These are phyloP conservation scores for Penicillium sp. DNA, from an alignment of 2,329 filamentous ascomycete species.

Conservation along the genomic window DNA sequence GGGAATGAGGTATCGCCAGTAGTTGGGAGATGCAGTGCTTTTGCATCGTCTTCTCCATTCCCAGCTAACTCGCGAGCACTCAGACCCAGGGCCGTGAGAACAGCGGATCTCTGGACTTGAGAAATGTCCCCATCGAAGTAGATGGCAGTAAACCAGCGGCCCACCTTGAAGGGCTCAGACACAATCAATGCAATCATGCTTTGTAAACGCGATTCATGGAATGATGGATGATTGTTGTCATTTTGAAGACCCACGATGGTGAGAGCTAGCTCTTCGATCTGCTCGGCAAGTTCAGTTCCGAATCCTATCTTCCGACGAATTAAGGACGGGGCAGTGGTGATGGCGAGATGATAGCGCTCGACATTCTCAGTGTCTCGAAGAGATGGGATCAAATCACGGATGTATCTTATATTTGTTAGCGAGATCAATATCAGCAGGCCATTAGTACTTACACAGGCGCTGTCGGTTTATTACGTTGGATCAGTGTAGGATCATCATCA, in stretches of 20 bases:
- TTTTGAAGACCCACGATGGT: constrained; percentile 79
- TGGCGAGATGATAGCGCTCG: constrained; percentile 76
- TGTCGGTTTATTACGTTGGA: constrained; percentile 77
- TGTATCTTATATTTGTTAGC: constrained; percentile 54
- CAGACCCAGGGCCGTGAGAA: constrained; percentile 79
- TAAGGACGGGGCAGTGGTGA: constrained; percentile 71
- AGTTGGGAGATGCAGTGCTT: constrained; percentile 32
- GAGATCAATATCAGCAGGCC: neutral
- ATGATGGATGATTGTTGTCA: constrained; percentile 76
- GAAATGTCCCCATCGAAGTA: constrained; percentile 95
- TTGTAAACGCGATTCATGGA: constrained; percentile 72
- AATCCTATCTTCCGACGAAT: constrained; percentile 87
- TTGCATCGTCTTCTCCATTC: constrained; percentile 57
- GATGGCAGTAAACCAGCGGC: constrained; percentile 75
- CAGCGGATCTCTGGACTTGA: constrained; percentile 73
- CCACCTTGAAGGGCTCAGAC: constrained; percentile 73
- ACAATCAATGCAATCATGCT: constrained; percentile 79
- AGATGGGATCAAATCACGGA: constrained; percentile 76
- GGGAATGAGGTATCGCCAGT: constrained; percentile 61
- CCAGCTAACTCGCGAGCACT: constrained; percentile 82
- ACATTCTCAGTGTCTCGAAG: constrained; percentile 79
- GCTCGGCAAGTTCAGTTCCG: constrained; percentile 81
- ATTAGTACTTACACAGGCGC: constrained; percentile 64
- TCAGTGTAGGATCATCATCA: constrained; percentile 84
- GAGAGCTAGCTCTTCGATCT: constrained; percentile 75